Conservation (phyloP, 2,329 filamentous ascomycete species). For the Pyrenophora seminiperda region DNA sequence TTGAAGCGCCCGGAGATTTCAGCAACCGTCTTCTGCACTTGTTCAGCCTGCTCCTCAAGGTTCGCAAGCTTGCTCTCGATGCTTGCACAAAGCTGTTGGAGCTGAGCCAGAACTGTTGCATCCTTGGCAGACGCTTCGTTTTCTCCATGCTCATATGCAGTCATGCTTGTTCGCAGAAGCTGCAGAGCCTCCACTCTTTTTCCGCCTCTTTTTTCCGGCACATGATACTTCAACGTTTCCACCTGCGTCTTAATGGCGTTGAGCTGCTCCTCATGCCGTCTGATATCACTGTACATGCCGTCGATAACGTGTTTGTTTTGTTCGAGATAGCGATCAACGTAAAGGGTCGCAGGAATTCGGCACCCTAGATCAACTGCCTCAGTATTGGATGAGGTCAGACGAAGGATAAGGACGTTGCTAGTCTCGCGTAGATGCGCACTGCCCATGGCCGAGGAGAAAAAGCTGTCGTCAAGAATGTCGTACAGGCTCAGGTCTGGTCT, state of each 20-base stretch:
- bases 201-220: conserved; percentile 30
- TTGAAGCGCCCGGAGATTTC: conserved; percentile 55
- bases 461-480: conserved; percentile 58
- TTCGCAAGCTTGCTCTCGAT: conserved; percentile 42
- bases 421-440: conserved; percentile 39
- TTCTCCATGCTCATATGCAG: conserved; percentile 35
- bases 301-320: conserved; percentile 55
- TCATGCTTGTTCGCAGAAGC: conserved; percentile 48
- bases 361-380: conserved; percentile 50
- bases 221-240: conserved; percentile 45
- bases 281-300: conserved; percentile 53
- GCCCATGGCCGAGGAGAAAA: conserved; percentile 45
- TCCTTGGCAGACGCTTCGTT: conserved; percentile 26
- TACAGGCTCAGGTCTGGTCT: conserved; percentile 53
- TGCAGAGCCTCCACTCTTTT: conserved; percentile 44
- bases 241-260: conserved; percentile 43
- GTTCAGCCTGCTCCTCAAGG: conserved; percentile 51
- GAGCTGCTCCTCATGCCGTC: conserved; percentile 35
- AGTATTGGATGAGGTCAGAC: conserved; percentile 40
- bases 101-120: conserved; percentile 27
- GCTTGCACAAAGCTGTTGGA: conserved; percentile 38
- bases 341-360: conserved; percentile 60
- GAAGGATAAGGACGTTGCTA: conserved; percentile 62
- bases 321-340: conserved; percentile 65
- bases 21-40: conserved; percentile 50